Percentiles rank a stretch among this genome's conserved stretches.
Conservation (phyloP, 2,329 filamentous ascomycete species). For the Hysterium pulicare region DNA sequence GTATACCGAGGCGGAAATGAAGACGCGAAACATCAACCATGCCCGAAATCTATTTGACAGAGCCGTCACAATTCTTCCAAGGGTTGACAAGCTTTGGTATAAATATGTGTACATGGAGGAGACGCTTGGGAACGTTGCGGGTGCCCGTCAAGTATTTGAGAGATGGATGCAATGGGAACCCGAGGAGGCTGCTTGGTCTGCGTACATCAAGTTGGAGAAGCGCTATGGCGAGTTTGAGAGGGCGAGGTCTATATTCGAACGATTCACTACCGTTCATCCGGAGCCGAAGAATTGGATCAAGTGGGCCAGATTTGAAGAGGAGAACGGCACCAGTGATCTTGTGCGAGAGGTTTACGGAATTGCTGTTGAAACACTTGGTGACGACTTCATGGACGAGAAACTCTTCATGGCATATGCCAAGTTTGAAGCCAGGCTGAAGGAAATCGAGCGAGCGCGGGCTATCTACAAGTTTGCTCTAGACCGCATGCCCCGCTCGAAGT, state of each 20-base stretch:
- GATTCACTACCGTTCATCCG: slow-evolving; percentile 88
- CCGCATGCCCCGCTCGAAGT: slow-evolving; percentile 82
- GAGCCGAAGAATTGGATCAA: slow-evolving; percentile 98
- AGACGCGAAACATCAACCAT: slow-evolving; percentile 78
- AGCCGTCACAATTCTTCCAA: slow-evolving; percentile 85
- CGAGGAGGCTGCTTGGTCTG: slow-evolving; percentile 90
- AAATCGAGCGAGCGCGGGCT: slow-evolving; percentile 86
- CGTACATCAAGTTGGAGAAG: slow-evolving; percentile 97
- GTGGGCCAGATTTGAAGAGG: slow-evolving; percentile 96
- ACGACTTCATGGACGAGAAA: slow-evolving; percentile 94
- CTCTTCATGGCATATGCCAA: slow-evolving; percentile 94
- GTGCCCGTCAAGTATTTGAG: slow-evolving; percentile 91
- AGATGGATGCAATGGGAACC: slow-evolving; percentile 99
- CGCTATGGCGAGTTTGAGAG: slow-evolving; percentile 88
- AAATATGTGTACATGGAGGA: slow-evolving; percentile 99
- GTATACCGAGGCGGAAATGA: slow-evolving; percentile 97
- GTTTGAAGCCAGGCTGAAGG: slow-evolving; percentile 91
- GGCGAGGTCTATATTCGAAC: slow-evolving; percentile 83
- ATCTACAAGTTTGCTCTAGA: slow-evolving; percentile 98
- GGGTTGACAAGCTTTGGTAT: slow-evolving; percentile 97
- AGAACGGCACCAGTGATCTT: slow-evolving; percentile 85
- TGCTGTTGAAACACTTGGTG: slow-evolving; percentile 84
- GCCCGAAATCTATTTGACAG: slow-evolving; percentile 91
- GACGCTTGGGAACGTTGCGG: slow-evolving; percentile 90
- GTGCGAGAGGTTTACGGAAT: slow-evolving; percentile 89